phyloP scores from a whole-genome alignment of 106 monocot genomes.

The Allium cepa region DNA sequence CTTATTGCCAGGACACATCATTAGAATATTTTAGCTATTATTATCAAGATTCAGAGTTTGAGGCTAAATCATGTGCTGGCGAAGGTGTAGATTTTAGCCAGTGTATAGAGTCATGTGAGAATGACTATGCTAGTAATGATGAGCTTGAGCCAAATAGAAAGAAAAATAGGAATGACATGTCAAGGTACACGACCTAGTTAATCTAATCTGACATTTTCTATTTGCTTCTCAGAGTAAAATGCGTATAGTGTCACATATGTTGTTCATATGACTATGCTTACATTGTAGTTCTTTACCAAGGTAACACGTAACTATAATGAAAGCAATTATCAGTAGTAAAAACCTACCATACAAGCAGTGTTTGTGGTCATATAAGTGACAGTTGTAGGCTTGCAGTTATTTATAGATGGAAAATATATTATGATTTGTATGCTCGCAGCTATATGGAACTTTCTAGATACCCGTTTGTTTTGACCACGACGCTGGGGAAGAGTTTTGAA shows the following conservation, averaged over 20 bases:
- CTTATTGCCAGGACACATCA: slow-evolving; percentile 75
- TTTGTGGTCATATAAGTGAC: background rate
- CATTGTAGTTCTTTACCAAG: too few relatives aligned
- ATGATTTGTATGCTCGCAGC: slow-evolving; percentile 14
- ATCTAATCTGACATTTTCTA: background rate
- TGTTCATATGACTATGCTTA: too few relatives aligned
- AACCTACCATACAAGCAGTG: background rate
- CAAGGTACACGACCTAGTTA: slow-evolving; percentile 18
- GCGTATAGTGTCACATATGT: too few relatives aligned
- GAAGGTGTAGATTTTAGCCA: slow-evolving; percentile 14
- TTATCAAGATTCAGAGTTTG: slow-evolving; percentile 29
- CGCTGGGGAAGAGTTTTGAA: slow-evolving; percentile 66
- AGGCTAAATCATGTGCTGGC: slow-evolving; percentile 9
- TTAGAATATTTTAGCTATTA: slow-evolving; percentile 80
- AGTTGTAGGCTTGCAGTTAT: background rate
- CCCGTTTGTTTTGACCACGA: slow-evolving; percentile 52
- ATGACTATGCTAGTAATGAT: slow-evolving; percentile 10
- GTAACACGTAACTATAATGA: background rate
- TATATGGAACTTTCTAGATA: slow-evolving; percentile 2
- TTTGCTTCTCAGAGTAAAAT: too few relatives aligned
- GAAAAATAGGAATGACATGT: slow-evolving; percentile 12
- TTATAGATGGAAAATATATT: background rate
- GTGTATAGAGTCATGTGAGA: slow-evolving; percentile 25
- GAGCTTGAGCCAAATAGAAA: slow-evolving; percentile 7
- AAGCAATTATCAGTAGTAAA: background rate